phyloP scores from a whole-genome alignment of 345 rosid genomes.

The Boechera retrofracta region DNA sequence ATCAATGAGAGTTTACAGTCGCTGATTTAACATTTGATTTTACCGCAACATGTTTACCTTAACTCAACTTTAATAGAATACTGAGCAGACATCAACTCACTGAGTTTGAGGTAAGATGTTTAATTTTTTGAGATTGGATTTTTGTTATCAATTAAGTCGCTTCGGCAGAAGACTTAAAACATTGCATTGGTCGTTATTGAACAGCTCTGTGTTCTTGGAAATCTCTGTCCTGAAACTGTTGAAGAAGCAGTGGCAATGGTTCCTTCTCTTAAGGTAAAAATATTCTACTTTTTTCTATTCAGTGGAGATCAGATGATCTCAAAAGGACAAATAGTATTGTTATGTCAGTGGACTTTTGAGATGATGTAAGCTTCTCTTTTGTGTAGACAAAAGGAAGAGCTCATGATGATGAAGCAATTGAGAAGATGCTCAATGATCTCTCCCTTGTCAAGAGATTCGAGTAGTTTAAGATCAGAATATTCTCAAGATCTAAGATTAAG shows the following conservation, averaged over 20 bases:
- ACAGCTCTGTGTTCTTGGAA: conserved; percentile 99
- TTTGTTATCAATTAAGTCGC: background rate
- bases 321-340: background rate
- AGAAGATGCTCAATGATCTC: conserved; percentile 88
- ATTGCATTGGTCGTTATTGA: conserved; percentile 23
- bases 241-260: conserved; percentile 99
- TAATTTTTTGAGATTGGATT: conserved; percentile 18
- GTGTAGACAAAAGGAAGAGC: conserved; percentile 86
- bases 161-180: conserved; percentile 1
- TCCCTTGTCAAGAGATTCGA: conserved; percentile 91
- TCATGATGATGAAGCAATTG: conserved; percentile 83
- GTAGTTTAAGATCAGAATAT: conserved; percentile 38
- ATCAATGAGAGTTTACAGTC: background rate
- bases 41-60: conserved; percentile 49
- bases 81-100: conserved; percentile 88
- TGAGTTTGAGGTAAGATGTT: conserved; percentile 79
- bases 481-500: conserved; percentile 1
- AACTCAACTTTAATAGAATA: conserved; percentile 60
- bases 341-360: conserved; percentile 16
- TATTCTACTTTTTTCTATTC: background rate
- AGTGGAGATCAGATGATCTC: background rate
- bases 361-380: conserved; percentile 29
- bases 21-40: background rate
- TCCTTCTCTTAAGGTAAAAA: conserved; percentile 85
- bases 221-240: conserved; percentile 94